These are phyloP conservation scores for Pleurozium schreberi DNA, from an alignment of 225 moss, liverwort and hornwort species.

Conservation along the genomic window DNA sequence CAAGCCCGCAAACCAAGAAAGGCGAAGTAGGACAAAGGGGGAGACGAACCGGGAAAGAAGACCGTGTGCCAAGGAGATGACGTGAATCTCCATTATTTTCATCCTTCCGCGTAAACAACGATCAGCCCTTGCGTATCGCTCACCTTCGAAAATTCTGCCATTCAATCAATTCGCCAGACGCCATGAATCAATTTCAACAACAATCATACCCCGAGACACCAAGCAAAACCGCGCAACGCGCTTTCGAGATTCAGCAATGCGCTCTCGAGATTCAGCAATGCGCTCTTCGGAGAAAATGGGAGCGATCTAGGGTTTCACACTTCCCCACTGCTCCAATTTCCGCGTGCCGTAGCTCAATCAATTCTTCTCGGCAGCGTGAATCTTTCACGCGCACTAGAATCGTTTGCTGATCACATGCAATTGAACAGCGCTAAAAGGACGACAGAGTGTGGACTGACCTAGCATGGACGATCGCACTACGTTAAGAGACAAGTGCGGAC, in stretches of 20 bases:
- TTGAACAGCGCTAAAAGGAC: not conserved
- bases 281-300: not conserved
- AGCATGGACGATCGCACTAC: too few relatives aligned
- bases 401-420: too few relatives aligned
- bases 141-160: not conserved
- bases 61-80: not conserved
- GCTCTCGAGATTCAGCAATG: not conserved
- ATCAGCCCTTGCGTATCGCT: not conserved
- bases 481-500: not conserved
- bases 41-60: not conserved
- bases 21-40: not conserved
- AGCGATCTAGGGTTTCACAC: constrained; percentile 28
- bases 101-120: not conserved
- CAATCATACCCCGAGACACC: not conserved
- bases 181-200: not conserved
- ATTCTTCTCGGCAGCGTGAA: not conserved
- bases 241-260: not conserved
- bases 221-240: not conserved
- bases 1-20: not conserved
- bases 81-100: not conserved
- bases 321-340: constrained; percentile 6
- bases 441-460: too few relatives aligned
- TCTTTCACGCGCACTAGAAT: not conserved
- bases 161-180: not conserved
- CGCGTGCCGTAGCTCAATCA: not conserved